phyloP scores from a whole-genome alignment of 1,284 basidiomycete genomes.

The Ustilago trichophora region DNA sequence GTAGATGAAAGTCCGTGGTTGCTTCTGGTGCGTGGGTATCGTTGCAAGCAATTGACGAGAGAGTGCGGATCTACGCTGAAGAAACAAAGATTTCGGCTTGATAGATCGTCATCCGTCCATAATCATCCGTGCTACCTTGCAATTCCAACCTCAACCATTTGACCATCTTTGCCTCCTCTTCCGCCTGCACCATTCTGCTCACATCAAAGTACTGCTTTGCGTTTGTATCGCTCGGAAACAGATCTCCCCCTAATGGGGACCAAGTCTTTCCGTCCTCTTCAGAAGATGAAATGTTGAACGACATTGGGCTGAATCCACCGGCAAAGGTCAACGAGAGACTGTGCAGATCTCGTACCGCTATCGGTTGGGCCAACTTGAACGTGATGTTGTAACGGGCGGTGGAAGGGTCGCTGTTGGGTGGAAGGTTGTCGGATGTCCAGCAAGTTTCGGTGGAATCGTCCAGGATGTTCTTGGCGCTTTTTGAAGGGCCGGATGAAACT shows the following conservation, averaged over 20 bases:
- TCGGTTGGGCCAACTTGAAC: constrained; percentile 16
- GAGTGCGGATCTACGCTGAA: neutral
- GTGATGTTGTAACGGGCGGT: constrained; percentile 9
- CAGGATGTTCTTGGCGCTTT: constrained; percentile 41
- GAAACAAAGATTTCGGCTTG: constrained; percentile 23
- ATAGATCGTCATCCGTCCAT: constrained; percentile 39
- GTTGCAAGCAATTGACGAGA: no score
- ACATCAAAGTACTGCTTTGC: constrained; percentile 36
- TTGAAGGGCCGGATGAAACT: constrained; percentile 41
- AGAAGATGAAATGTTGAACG: constrained; percentile 8
- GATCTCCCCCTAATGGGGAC: neutral
- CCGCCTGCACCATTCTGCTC: neutral
- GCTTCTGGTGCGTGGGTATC: no score
- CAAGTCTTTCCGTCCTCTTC: constrained; percentile 22
- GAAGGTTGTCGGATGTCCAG: constrained; percentile 44
- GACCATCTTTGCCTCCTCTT: neutral
- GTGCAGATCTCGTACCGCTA: constrained; percentile 5
- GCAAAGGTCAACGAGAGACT: constrained; percentile 36
- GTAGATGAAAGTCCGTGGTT: no score
- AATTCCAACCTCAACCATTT: constrained; percentile 28
- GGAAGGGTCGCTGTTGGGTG: constrained; percentile 25
- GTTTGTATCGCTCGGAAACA: constrained; percentile 35
- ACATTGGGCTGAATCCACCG: constrained; percentile 35
- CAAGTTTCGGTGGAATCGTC: constrained; percentile 40
- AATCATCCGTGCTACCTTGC: constrained; percentile 44